Evolutionary conservation across 176 grass and related monocot genomes (phyloP), one percentile per base, ranked within the genome.

Genomic region (Dactylis glomerata): DNA sequence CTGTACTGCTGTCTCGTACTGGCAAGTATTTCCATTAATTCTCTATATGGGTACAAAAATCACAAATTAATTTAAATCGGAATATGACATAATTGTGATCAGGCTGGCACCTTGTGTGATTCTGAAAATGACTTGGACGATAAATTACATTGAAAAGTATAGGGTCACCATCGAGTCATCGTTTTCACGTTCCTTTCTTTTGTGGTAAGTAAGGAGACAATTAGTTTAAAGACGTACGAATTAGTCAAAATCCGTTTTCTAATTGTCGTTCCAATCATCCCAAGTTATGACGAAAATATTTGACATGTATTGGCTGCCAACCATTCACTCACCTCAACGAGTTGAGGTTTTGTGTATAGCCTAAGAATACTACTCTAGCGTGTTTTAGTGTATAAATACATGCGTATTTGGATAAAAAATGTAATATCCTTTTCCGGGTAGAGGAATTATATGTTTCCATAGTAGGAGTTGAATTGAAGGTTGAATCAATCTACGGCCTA

Each of bases 291-390:
- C 76, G 26, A 24, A 33, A 20, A 3, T 42, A 40, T 49, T 84
- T 81, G 89, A 84, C 76, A 69, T 70, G 76, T 31, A 87, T 76
- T 54, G 89, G 20, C 52, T 81, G 81, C 89, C 85, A 84, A 91
- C 81, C 89, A 70, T 55, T 24, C 64, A 4, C 14, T 40, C 46
- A 33, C 68, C 46, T 68, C 74, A 78, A n/a, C 73, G 38, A 50
- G 78, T 13, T 64, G 15, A 71, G 33, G 26, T 62, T 82, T 82
- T 73, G n/a, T 76, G 6, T 68, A 3, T 47, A 33, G 16, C 45
- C 11, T 9, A 36, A 50, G 54, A 24, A 76, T 65, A 24, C 24
- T 62, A 58, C 15, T n/a, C 8, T n/a, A n/a, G n/a, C n/a, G n/a
- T n/a, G n/a, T n/a, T n/a, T n/a, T n/a, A n/a, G n/a, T n/a, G n/a